These are phyloP conservation scores for Krasilnikovozyma curviuscula DNA, from an alignment of 768 basidiomycete genomes.

Conservation along the genomic window DNA sequence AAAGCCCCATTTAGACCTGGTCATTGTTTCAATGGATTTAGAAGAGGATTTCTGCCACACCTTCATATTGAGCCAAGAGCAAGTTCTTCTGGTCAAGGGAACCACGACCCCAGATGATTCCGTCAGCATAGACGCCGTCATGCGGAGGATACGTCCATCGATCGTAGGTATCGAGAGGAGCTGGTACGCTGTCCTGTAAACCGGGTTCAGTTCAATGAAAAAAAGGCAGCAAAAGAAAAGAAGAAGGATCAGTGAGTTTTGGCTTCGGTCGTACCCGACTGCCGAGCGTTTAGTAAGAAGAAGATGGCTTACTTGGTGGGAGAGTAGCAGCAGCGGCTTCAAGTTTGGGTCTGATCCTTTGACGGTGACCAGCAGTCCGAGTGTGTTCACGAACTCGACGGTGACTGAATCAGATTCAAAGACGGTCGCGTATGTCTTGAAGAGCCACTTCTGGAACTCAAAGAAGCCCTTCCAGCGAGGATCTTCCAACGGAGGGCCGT, in stretches of 20 bases:
- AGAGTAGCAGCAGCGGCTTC: conserved; percentile 11
- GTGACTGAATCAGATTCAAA: background rate
- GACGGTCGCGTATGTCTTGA: conserved; percentile 17
- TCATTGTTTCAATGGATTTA: background rate
- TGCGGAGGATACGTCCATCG: conserved; percentile 22
- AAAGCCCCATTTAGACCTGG: too few species aligned
- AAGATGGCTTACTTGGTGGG: background rate
- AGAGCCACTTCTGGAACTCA: conserved; percentile 22
- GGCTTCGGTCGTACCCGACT: too few species aligned
- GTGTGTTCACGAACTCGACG: conserved; percentile 9
- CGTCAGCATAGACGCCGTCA: conserved; percentile 20
- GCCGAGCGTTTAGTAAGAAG: too few species aligned
- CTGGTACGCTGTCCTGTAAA: conserved; percentile 9
- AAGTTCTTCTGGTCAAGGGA: conserved; percentile 23
- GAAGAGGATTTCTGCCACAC: background rate
- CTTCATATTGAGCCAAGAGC: conserved; percentile 20
- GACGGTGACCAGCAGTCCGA: conserved; percentile 8
- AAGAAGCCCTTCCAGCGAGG: conserved; percentile 25
- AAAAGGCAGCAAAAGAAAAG: background rate
- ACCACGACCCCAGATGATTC: conserved; percentile 21
- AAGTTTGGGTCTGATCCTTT: conserved; percentile 5
- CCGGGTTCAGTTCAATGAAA: background rate
- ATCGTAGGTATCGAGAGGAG: conserved; percentile 19
- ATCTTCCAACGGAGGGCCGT: conserved; percentile 24
- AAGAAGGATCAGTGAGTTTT: background rate